A percentile compares a stretch with the other conserved stretches of the same genome.
phyloP scores from a whole-genome alignment of 345 rosid genomes.

The Balakata baccata region DNA sequence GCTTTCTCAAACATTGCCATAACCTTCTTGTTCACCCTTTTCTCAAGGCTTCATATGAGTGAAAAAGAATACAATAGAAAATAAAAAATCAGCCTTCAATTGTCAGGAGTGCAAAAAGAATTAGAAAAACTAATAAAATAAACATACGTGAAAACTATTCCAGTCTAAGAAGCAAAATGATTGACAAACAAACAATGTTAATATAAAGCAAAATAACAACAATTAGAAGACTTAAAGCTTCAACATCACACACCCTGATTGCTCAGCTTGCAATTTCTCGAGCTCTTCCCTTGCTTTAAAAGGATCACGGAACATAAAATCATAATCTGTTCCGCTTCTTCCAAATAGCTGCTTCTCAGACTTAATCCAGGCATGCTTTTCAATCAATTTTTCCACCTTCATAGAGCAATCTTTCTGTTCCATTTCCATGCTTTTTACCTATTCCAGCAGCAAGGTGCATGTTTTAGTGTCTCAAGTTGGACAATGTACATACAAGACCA shows the following conservation, averaged over 20 bases:
- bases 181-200: background rate
- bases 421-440: conserved; percentile 83
- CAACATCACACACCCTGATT: conserved; percentile 57
- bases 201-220: background rate
- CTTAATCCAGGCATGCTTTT: conserved; percentile 93
- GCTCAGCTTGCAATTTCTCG: conserved; percentile 79
- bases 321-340: conserved; percentile 92
- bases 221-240: background rate
- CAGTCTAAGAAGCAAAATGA: conserved; percentile 2
- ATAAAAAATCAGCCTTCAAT: conserved; percentile 9
- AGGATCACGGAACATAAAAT: conserved; percentile 71
- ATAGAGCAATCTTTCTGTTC: conserved; percentile 81
- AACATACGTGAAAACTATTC: background rate
- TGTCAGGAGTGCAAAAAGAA: conserved; percentile 11
- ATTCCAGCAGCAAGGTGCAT: conserved; percentile 1
- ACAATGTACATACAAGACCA: background rate
- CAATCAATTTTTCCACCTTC: conserved; percentile 80
- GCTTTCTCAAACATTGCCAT: conserved; percentile 99
- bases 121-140: background rate
- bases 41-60: conserved; percentile 59
- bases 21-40: conserved; percentile 96
- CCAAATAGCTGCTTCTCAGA: conserved; percentile 94
- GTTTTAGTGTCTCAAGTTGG: conserved; percentile 11
- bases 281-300: conserved; percentile 72
- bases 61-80: conserved; percentile 13